Evolutionary conservation across 2,329 filamentous ascomycete genomes (phyloP).

Genomic region (Fusarium stilboides): DNA sequence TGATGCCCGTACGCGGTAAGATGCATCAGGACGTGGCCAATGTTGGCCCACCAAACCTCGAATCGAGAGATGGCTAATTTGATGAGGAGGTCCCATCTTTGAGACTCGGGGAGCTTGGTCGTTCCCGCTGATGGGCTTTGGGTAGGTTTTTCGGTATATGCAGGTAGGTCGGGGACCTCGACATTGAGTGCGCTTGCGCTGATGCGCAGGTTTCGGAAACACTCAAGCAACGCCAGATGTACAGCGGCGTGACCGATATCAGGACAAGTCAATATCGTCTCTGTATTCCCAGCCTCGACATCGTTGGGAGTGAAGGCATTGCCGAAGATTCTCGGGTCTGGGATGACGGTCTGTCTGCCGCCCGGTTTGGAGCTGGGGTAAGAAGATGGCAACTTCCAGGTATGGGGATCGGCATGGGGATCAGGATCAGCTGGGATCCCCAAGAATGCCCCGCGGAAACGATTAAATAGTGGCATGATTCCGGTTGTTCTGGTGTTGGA

Average conservation of each 20-base stretch:
- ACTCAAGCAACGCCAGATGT: slow-evolving; percentile 32
- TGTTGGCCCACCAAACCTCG: slow-evolving; percentile 33
- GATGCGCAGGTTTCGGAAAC: slow-evolving; percentile 23
- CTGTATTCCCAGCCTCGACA: not conserved
- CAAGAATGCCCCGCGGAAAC: slow-evolving; percentile 13
- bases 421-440: slow-evolving; percentile 20
- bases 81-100: slow-evolving; percentile 36
- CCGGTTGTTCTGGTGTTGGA: no score
- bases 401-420: slow-evolving; percentile 31
- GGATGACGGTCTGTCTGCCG: slow-evolving; percentile 19
- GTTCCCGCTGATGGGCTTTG: not conserved
- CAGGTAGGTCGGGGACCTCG: slow-evolving; percentile 8
- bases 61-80: slow-evolving; percentile 31
- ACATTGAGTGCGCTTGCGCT: slow-evolving; percentile 23
- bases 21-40: slow-evolving; percentile 27
- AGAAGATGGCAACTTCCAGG: slow-evolving; percentile 28
- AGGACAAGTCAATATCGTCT: slow-evolving; percentile 15
- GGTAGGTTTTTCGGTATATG: slow-evolving; percentile 9
- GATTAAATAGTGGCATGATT: slow-evolving; percentile 22
- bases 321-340: slow-evolving; percentile 14
- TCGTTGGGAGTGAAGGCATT: slow-evolving; percentile 24
- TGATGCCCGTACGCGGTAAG: slow-evolving; percentile 25
- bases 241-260: slow-evolving; percentile 36
- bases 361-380: slow-evolving; percentile 21
- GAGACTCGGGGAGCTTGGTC: slow-evolving; percentile 7